Evolutionary conservation across 345 rosid genomes (phyloP).

Genomic region (Pistacia vera): DNA sequence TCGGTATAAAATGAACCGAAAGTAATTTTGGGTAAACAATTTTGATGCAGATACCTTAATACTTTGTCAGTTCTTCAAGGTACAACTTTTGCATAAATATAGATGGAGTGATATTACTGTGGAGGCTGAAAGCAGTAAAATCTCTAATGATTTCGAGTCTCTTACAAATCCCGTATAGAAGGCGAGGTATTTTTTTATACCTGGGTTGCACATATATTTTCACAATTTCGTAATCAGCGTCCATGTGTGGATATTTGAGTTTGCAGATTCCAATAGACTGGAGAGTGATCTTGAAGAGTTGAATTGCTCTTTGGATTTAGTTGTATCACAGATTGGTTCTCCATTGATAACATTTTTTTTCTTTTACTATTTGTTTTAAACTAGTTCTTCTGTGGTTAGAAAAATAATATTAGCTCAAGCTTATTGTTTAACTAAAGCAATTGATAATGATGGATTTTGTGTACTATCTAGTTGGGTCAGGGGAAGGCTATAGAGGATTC

Average conservation of each 20-base stretch:
- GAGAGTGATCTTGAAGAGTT: slow-evolving; percentile 67
- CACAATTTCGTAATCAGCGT: neutral
- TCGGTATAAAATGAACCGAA: no score
- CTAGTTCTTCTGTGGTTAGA: neutral
- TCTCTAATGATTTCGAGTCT: slow-evolving; percentile 61
- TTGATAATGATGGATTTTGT: slow-evolving; percentile 10
- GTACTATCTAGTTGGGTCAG: slow-evolving; percentile 38
- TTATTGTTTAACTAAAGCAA: neutral
- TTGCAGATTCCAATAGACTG: slow-evolving; percentile 56
- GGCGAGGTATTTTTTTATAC: slow-evolving; percentile 35
- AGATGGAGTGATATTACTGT: slow-evolving; percentile 17
- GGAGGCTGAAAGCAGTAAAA: slow-evolving; percentile 56
- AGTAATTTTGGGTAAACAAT: no score
- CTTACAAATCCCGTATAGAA: slow-evolving; percentile 48
- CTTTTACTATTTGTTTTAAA: neutral
- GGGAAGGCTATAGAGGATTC: slow-evolving; percentile 34
- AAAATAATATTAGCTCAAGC: neutral
- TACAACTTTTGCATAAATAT: no score
- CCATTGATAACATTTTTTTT: neutral
- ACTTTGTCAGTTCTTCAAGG: no score
- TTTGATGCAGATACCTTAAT: no score
- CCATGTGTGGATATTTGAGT: neutral
- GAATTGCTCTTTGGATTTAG: slow-evolving; percentile 51
- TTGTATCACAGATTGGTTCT: slow-evolving; percentile 55
- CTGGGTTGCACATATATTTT: neutral